Conservation (phyloP, 148 eudicot species). For the Fagopyrum homotropicum region DNA sequence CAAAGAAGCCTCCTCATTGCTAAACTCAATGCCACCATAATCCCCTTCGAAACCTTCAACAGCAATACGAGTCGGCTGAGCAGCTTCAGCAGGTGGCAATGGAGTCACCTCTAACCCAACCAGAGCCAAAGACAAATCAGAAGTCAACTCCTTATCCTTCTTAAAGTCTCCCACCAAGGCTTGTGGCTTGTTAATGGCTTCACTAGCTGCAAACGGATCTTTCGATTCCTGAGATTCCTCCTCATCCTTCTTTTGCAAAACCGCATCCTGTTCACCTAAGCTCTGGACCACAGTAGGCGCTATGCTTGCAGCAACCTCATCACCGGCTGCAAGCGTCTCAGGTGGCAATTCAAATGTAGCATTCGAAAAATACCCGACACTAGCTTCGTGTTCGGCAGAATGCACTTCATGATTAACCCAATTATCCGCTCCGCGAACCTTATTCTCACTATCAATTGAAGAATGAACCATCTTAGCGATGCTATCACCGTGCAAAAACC, state of each 20-base stretch:
- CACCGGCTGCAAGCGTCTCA: constrained; percentile 76
- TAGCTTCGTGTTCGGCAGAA: constrained; percentile 58
- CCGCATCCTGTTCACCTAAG: constrained; percentile 40
- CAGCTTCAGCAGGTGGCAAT: constrained; percentile 84
- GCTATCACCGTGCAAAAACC: constrained; percentile 73
- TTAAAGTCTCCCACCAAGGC: constrained; percentile 73
- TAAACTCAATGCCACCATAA: constrained; percentile 94
- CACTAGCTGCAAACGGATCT: constrained; percentile 97
- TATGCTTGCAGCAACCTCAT: constrained; percentile 61
- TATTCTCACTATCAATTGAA: constrained; percentile 65
- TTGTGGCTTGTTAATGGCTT: constrained; percentile 58
- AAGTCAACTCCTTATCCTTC: constrained; percentile 68
- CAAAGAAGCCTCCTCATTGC: constrained; percentile 69
- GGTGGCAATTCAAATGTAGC: constrained; percentile 67
- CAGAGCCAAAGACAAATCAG: constrained; percentile 61
- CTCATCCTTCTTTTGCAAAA: constrained; percentile 16
- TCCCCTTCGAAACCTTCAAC: constrained; percentile 98
- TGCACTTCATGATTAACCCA: constrained; percentile 51
- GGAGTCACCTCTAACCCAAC: constrained; percentile 88
- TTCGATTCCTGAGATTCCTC: constrained; percentile 53
- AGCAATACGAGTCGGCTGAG: constrained; percentile 74
- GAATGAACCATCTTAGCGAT: constrained; percentile 95
- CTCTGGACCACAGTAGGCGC: constrained; percentile 27
- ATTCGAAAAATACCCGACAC: constrained; percentile 52
- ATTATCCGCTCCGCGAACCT: constrained; percentile 86